Evolutionary conservation across 495 filamentous ascomycete species (phyloP), one percentile per base, ranked within the genome.

Genomic region (Aspergillus baeticus): DNA sequence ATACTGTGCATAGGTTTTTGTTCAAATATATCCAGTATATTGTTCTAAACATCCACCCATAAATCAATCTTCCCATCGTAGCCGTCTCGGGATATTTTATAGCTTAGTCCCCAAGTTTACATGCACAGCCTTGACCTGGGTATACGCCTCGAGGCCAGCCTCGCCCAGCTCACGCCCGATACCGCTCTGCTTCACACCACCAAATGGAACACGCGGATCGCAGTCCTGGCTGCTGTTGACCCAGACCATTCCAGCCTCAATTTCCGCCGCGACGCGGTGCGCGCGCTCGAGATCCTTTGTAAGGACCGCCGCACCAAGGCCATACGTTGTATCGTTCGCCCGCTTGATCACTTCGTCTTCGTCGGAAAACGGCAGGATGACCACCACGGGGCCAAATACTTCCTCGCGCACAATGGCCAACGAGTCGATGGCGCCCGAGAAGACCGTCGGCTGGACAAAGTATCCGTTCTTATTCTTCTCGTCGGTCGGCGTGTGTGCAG

Each of bases 171-270:
- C 91, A 17, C 92, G 74, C 2, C 93, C 93, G 70, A 97, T 93
- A 21, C 93, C 93, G 63, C 87, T 91, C 78, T 95, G 89, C 81
- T 97, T 97, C 39, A 97, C 89, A 13, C 93, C 93, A 21, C 93
- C 93, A 69, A 96, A 96, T 14, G 90, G 91, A 20, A 96, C 79
- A 11, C 89, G 68, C 44, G 79, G 84, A 67, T 89, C 84, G 14
- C 79, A 84, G 59, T 90, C 86, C 52, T 91, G 86, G 63, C 84
- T 88, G 54, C 84, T 88, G 68, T 97, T 97, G 62, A 98, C 84
- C 92, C 92, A 98, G 15, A 97, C 92, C 92, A 96, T 96, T 38
- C 94, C 94, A 0, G 91, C 82, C 72, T 97, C 90, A 59, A 98
- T 89, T 60, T 84, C 84, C 45, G 83, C 75, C 6, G 93, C 92